Base-by-base conservation (phyloP, 2,329 filamentous ascomycete genomes). In the Albophoma yamanashiensis region DNA sequence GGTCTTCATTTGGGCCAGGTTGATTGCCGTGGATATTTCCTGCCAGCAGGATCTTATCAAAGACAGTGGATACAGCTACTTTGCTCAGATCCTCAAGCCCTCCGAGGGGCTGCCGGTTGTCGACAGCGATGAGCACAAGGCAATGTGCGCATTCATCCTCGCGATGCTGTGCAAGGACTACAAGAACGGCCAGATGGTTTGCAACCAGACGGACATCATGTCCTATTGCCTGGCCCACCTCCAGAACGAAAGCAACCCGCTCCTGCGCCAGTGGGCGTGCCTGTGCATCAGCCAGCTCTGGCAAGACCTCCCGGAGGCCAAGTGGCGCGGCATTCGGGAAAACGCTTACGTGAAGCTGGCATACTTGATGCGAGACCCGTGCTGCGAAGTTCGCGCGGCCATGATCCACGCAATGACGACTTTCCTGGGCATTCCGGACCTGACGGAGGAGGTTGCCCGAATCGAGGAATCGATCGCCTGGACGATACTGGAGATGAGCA, bases 1-100 rank as follows among this genome's bases (percentile, higher is more conserved):
- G 94, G 92, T 99, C 6, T 99, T 97, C 73, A 99, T 99, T 64
- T 99, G 94, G 94, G 92, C 94, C 7, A 85, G 94, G 56, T 91
- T 99, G 52, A 84, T 99, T 64, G 94, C 94, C 9, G 94, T 99
- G 7, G 94, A 99, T 69, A 87, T 94, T 62, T 91, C 90, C 1
- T 97, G 94, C 69, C 94, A 99, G 73, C 87, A 88, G 63, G 94
- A 99, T 72, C 79, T 99, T 15, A 85, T 97, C 67, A 97, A 97
- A 74, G 94, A 99, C 70, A 96, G 92, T 68, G 94, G 94, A 8
- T 97, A 96, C 70, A 91, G 91, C 68, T 99, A 99, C 75, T 99
- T 99, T 72, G 92, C 94, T 58, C 88, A 88, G 63, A 96, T 97
- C 58, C 82, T 97, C 64, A 93, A 92, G 68, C 91, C 92, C 2